Conservation (phyloP, 305 asterid genomes). For the Fraxinus velutina region DNA sequence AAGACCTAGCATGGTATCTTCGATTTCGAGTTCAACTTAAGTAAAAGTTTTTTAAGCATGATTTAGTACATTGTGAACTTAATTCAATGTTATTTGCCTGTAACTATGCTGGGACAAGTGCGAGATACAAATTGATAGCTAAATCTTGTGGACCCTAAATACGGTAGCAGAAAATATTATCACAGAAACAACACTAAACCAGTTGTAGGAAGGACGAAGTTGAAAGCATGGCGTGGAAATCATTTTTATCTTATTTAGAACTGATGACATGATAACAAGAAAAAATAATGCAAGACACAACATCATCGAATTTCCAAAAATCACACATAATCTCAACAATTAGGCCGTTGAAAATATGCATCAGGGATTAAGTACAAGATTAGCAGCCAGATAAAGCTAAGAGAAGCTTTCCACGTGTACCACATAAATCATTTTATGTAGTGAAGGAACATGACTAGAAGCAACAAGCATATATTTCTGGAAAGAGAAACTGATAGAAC, state of each 20-base stretch:
- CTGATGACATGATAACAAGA: background rate
- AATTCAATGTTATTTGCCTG: background rate
- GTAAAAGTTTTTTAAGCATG: background rate
- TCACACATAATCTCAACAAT: background rate
- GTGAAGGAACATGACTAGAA: background rate
- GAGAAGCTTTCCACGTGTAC: background rate
- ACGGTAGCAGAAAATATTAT: background rate
- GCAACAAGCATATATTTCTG: background rate
- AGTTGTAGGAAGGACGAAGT: background rate
- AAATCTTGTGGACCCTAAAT: background rate
- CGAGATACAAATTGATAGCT: background rate
- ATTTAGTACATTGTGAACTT: background rate
- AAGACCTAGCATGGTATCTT: background rate
- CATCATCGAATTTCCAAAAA: background rate
- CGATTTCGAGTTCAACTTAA: background rate
- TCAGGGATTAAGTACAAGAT: background rate
- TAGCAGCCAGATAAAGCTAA: background rate
- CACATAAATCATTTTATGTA: background rate
- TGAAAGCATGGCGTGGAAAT: background rate
- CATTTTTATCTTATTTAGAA: background rate
- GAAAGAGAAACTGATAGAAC: background rate
- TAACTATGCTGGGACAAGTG: background rate
- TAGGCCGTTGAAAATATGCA: background rate
- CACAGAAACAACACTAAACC: background rate
- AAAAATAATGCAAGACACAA: background rate